Evolutionary conservation across 352 stramenopile species (phyloP).

Genomic region (Phytophthora sp.): DNA sequence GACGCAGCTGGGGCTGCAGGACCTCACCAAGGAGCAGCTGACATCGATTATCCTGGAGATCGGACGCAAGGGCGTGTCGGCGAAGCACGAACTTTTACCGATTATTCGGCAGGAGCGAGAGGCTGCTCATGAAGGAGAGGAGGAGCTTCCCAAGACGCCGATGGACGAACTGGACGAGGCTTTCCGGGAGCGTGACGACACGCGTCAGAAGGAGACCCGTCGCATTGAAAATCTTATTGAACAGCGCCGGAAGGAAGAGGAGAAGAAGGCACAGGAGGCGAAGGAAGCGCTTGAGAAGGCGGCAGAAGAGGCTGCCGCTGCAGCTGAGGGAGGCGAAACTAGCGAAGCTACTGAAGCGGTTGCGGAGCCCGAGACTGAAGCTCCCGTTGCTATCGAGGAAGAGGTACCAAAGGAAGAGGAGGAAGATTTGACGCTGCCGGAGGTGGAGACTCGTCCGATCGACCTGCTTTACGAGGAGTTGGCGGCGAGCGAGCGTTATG

Average conservation of each 20-base stretch:
- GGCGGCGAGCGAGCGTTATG: conserved; percentile 41
- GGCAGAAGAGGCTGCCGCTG: conserved; percentile 12
- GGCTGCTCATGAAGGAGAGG: conserved; percentile 17
- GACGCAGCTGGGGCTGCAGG: conserved; percentile 60
- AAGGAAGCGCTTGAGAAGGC: conserved; percentile 38
- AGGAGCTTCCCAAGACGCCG: conserved; percentile 38
- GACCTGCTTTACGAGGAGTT: conserved; percentile 66
- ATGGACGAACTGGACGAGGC: conserved; percentile 62
- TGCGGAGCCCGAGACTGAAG: conserved; percentile 17
- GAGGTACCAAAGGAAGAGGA: conserved; percentile 32
- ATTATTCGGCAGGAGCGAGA: conserved; percentile 62
- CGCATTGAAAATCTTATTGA: conserved; percentile 64
- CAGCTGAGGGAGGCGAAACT: conserved; percentile 4
- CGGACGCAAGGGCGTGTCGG: conserved; percentile 37
- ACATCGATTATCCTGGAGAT: conserved; percentile 69
- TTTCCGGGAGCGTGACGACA: conserved; percentile 58
- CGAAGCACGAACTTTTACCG: conserved; percentile 61
- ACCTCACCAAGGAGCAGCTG: conserved; percentile 67
- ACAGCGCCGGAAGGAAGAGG: conserved; percentile 40
- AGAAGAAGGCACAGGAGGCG: conserved; percentile 33
- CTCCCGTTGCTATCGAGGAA: conserved; percentile 7
- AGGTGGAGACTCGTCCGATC: conserved; percentile 64
- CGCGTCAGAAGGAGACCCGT: conserved; percentile 51
- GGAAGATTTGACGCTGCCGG: conserved; percentile 52
- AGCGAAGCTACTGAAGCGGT: conserved; percentile 7